Evolutionary conservation across 208 protist genomes (phyloP).

Genomic region (Leishmania aethiopica): DNA sequence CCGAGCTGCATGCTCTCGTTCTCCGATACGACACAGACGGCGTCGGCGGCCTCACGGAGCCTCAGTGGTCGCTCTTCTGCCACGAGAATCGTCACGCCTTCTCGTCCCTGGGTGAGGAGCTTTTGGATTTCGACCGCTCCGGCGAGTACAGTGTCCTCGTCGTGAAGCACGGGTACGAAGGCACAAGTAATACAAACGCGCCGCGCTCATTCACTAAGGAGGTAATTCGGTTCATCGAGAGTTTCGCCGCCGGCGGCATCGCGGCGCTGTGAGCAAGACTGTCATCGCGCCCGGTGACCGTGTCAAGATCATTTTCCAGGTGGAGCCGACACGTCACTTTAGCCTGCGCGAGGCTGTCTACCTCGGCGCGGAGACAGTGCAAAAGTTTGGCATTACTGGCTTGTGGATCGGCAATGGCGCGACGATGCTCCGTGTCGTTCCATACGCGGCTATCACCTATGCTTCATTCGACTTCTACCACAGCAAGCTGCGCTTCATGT

Average conservation of each 20-base stretch:
- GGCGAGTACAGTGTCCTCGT: constrained; percentile 64
- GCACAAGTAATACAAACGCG: constrained; percentile 6
- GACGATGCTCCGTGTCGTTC: constrained; percentile 94
- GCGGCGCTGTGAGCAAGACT: constrained; percentile 94
- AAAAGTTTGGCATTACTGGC: constrained; percentile 81
- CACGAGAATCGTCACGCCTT: constrained; percentile 62
- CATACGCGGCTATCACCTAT: constrained; percentile 95
- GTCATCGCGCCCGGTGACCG: constrained; percentile 93
- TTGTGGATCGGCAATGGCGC: constrained; percentile 96
- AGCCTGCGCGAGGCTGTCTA: constrained; percentile 63
- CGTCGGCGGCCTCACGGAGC: constrained; percentile 64
- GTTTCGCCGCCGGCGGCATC: constrained; percentile 93
- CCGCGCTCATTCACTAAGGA: constrained; percentile 35
- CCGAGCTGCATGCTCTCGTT: constrained; percentile 50
- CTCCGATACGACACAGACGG: constrained; percentile 56
- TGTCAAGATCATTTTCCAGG: constrained; percentile 96
- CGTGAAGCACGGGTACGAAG: constrained; percentile 39
- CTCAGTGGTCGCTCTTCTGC: constrained; percentile 78
- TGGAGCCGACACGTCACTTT: constrained; percentile 73
- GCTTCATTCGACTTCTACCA: constrained; percentile 94
- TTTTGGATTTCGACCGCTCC: constrained; percentile 67
- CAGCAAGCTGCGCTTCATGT: constrained; percentile 9
- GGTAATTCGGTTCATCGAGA: constrained; percentile 81
- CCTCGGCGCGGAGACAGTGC: constrained; percentile 76
- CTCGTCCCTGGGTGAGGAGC: constrained; percentile 50